phyloP scores from a whole-genome alignment of 192 early-diverging fungal genomes.

The Backusella macrospora region DNA sequence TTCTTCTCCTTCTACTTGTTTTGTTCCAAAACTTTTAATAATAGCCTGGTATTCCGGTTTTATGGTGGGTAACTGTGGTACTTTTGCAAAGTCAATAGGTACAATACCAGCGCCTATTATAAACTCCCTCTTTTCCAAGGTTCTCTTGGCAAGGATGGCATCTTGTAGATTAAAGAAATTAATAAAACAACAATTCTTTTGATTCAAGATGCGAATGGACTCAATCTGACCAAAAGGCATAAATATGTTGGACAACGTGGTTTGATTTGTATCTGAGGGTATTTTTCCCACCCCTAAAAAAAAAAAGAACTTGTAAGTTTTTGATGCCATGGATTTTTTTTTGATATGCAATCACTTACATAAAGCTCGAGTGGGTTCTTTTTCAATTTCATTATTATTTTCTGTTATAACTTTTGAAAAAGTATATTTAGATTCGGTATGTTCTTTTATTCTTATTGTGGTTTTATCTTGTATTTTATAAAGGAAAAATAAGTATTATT shows the following conservation, averaged over 20 bases:
- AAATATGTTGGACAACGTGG: conserved; percentile 76
- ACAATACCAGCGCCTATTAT: conserved; percentile 72
- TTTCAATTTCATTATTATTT: not conserved
- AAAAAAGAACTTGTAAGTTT: not conserved
- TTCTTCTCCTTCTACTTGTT: conserved; percentile 18
- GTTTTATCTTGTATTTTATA: not conserved
- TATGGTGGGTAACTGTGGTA: conserved; percentile 53
- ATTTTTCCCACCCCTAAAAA: conserved; percentile 87
- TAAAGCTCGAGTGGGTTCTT: conserved; percentile 68
- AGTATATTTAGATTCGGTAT: not conserved
- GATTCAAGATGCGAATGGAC: conserved; percentile 89
- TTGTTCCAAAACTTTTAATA: conserved; percentile 49
- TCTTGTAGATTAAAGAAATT: conserved; percentile 89
- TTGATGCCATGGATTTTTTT: no score
- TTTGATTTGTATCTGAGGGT: conserved; percentile 70
- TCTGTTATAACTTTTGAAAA: not conserved
- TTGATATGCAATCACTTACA: conserved; percentile 53
- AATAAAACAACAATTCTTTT: conserved; percentile 96
- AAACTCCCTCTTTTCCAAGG: conserved; percentile 86
- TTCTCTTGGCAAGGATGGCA: conserved; percentile 83
- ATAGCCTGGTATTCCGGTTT: conserved; percentile 41
- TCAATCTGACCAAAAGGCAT: conserved; percentile 83
- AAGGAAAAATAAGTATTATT: not conserved
- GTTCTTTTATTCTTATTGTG: not conserved
- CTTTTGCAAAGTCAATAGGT: conserved; percentile 92